Conservation (phyloP, 2,329 filamentous ascomycete species). For the Lachnellula subtilissima region DNA sequence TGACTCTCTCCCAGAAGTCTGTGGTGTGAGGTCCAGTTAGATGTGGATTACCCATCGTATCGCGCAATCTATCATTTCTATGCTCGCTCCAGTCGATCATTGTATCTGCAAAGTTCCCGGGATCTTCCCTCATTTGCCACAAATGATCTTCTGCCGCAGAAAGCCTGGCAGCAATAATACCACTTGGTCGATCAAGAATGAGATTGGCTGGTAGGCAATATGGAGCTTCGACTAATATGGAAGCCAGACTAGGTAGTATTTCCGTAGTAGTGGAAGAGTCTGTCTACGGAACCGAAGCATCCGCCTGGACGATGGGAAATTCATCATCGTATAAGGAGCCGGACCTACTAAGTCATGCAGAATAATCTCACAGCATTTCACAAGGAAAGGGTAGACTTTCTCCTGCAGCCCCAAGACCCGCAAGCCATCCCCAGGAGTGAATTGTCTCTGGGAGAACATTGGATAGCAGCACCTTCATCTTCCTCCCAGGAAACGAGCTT, state of each 20-base stretch:
- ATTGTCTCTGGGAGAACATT: constrained; percentile 34
- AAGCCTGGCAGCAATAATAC: constrained; percentile 39
- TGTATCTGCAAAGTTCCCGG: constrained; percentile 47
- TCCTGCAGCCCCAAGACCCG: constrained; percentile 47
- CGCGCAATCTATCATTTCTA: constrained; percentile 38
- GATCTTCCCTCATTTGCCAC: constrained; percentile 53
- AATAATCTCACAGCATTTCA: constrained; percentile 42
- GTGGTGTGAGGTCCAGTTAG: constrained; percentile 12
- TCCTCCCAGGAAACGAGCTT: constrained; percentile 33
- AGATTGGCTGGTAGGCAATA: constrained; percentile 46
- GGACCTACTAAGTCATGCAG: constrained; percentile 44
- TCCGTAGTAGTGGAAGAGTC: constrained; percentile 17
- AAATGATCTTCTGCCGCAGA: constrained; percentile 48
- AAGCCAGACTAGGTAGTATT: constrained; percentile 33
- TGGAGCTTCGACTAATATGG: constrained; percentile 44
- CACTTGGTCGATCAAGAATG: constrained; percentile 40
- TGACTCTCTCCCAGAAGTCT: constrained; percentile 38
- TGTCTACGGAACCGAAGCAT: constrained; percentile 9
- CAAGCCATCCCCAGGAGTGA: constrained; percentile 42
- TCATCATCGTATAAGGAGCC: constrained; percentile 23
- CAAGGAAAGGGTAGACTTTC: constrained; percentile 42
- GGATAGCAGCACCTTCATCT: constrained; percentile 34
- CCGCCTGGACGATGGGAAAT: constrained; percentile 34
- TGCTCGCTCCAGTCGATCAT: constrained; percentile 44
- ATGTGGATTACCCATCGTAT: constrained; percentile 28